Base-by-base conservation (phyloP, 768 basidiomycete species). In the Suillus discolor region DNA sequence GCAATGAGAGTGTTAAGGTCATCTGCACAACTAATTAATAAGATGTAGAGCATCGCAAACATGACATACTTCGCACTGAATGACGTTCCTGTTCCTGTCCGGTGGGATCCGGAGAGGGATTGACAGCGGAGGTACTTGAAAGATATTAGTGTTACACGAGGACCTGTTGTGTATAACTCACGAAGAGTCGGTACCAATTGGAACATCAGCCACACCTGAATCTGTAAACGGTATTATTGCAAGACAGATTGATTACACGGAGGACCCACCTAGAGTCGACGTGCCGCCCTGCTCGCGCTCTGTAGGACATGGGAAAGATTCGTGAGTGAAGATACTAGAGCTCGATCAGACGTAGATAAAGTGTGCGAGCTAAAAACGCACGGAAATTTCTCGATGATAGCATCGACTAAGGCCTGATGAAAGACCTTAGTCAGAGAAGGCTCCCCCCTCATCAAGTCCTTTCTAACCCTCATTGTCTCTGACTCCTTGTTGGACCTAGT, bases 321-420 rank as follows among this genome's bases (percentile, higher is more conserved):
- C 71, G 44, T 66, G 67, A 51, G 57, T 41, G 25, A 62, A 66
- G 5, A 72, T 75, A 13, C 44, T 25, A 15, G 0, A 4, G 0
- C 20, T 13, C 66, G 18, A 57, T 28, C 16, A 6, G 63, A 62
- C 31, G n/a, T 23, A 23, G 9, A 15, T 3, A 1, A 31, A 57
- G 3, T 25, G 3, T 18, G 0, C 13, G 6, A 57, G 65, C 69
- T 44, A 54, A 81, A 8, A 2, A 67, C 11, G 12, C 20, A 38
- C n/a, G 67, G 12, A 8, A 72, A 64, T 15, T 68, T 62, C 6
- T 75, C 69, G 13, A 80, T 20, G 47, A 74, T 64, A 5, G 69
- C 72, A 25, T 75, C 73, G 12, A 71, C 71, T 49, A 78, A 1
- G 16, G 73, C 67, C 39, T 69, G 68, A 59, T 65, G 57, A 6